Evolutionary conservation across 2,329 filamentous ascomycete genomes (phyloP).

Genomic region (Fusarium fracticaudum): DNA sequence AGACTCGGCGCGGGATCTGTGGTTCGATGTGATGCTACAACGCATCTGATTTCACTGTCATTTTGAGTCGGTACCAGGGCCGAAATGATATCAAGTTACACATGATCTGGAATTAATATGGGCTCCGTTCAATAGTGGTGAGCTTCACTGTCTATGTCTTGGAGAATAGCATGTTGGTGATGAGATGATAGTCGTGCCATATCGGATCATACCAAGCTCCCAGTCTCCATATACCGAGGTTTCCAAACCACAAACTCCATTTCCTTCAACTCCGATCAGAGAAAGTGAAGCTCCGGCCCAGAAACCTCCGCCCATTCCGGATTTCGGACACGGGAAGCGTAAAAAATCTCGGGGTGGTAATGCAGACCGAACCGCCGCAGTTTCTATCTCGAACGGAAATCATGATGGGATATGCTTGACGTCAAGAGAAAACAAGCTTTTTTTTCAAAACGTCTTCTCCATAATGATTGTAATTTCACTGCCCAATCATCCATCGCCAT

Average conservation of each 20-base stretch:
- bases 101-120: rapidly evolving
- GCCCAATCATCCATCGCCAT: background rate
- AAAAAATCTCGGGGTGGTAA: conserved; percentile 2
- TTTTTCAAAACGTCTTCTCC: background rate
- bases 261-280: background rate
- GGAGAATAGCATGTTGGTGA: background rate
- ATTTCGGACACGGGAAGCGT: background rate
- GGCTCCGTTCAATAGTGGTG: background rate
- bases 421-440: background rate
- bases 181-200: background rate
- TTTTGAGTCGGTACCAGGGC: background rate
- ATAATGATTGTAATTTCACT: background rate
- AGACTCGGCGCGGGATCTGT: background rate
- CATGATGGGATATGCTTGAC: background rate
- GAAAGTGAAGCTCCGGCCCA: background rate
- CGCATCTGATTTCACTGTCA: background rate
- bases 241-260: background rate
- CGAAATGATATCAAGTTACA: background rate
- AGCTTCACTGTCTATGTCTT: background rate
- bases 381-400: background rate
- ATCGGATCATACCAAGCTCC: background rate
- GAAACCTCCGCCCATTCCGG: background rate
- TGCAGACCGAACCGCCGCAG: conserved; percentile 11
- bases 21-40: background rate
- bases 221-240: background rate